Conservation (phyloP, 306 rosid genomes). For the Castanea crenata region DNA sequence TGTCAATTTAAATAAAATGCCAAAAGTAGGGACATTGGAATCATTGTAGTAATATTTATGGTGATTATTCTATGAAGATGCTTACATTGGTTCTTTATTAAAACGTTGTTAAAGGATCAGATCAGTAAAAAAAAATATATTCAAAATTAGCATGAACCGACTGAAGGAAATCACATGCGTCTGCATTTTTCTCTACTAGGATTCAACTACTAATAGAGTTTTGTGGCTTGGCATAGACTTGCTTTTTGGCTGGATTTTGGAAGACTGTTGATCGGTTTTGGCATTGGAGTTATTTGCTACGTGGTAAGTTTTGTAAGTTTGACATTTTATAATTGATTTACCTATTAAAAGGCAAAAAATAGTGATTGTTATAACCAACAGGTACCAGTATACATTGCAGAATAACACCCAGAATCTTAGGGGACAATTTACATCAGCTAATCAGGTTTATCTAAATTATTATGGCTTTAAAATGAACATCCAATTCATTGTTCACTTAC, state of each 20-base stretch:
- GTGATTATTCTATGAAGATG: not conserved
- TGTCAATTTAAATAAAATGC: not conserved
- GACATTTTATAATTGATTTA: not conserved
- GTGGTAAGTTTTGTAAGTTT: constrained; percentile 50
- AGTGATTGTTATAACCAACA: constrained; percentile 19
- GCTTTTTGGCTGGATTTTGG: constrained; percentile 76
- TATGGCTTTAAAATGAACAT: not conserved
- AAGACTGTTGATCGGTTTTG: constrained; percentile 73
- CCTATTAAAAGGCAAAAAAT: not conserved
- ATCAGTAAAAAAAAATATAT: too few relatives aligned
- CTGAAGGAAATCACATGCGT: too few relatives aligned
- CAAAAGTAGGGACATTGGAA: not conserved
- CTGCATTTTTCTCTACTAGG: too few relatives aligned
- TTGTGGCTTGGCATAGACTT: constrained; percentile 46
- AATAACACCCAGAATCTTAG: constrained; percentile 71
- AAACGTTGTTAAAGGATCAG: too few relatives aligned
- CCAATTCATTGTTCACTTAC: not conserved
- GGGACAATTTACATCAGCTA: constrained; percentile 61
- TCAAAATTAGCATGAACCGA: not conserved
- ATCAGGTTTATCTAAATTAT: constrained; percentile 47
- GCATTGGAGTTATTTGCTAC: constrained; percentile 73
- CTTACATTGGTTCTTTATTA: too few relatives aligned
- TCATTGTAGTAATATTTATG: not conserved
- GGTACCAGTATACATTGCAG: constrained; percentile 82
- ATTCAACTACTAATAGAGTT: not conserved